Evolutionary conservation across 192 early-diverging fungal genomes (phyloP).

Genomic region (Backusella morwellensis): DNA sequence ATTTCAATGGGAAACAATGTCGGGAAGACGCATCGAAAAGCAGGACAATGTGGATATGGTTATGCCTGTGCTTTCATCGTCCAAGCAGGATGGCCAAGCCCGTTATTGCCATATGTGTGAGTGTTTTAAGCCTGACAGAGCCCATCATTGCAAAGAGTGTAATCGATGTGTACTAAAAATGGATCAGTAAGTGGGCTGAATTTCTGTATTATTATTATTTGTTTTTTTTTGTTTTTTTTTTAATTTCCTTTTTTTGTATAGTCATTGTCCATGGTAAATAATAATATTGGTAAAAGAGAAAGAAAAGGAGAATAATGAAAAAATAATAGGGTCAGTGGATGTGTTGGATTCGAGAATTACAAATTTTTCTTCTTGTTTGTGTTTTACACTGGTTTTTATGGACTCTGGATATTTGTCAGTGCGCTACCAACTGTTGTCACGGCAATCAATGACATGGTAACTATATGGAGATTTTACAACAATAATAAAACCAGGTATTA

Average conservation of each 20-base stretch:
- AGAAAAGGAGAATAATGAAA: not conserved
- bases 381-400: constrained; percentile 45
- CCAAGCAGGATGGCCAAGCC: constrained; percentile 23
- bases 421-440: constrained; percentile 28
- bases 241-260: constrained; percentile 6
- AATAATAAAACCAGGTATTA: not conserved
- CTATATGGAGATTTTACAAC: not conserved
- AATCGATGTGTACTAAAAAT: constrained; percentile 54
- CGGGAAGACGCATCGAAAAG: not conserved
- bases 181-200: constrained; percentile 51
- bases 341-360: constrained; percentile 55
- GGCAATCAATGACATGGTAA: constrained; percentile 17
- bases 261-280: constrained; percentile 35
- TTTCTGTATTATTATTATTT: not conserved
- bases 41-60: not conserved
- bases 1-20: constrained; percentile 20
- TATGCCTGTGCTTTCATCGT: constrained; percentile 19
- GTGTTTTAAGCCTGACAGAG: constrained; percentile 47
- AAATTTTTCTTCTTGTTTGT: constrained; percentile 56
- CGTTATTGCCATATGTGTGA: constrained; percentile 31
- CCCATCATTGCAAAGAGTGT: constrained; percentile 57
- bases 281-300: not conserved
- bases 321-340: constrained; percentile 41
- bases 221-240: not conserved
- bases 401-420: constrained; percentile 39